Conservation (phyloP, 176 grass and related monocot genomes). For the Musa itinerans region DNA sequence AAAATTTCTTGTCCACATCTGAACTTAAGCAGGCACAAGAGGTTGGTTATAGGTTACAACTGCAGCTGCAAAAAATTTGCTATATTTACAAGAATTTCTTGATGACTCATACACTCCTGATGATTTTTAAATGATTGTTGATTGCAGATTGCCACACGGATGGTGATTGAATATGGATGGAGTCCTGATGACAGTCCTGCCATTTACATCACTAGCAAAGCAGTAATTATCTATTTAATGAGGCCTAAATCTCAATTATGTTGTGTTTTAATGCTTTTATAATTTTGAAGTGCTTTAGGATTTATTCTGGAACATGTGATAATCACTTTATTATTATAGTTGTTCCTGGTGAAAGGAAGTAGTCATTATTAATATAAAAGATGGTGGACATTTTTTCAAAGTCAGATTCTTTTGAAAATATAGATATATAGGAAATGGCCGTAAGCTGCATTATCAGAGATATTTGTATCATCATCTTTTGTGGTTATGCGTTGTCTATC, state of each 20-base stretch:
- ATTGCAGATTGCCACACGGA: slow-evolving; percentile 28
- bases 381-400: neutral
- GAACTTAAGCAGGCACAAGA: slow-evolving; percentile 35
- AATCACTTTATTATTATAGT: neutral
- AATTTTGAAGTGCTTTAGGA: neutral
- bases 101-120: neutral
- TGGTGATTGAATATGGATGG: slow-evolving; percentile 41
- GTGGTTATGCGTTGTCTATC: too few species aligned
- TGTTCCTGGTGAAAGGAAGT: neutral
- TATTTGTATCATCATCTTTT: too few species aligned
- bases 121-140: neutral
- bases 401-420: neutral
- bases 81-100: neutral
- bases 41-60: slow-evolving; percentile 4
- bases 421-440: too few species aligned
- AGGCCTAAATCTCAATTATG: neutral
- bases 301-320: neutral
- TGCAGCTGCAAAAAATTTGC: neutral
- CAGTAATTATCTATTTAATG: slow-evolving; percentile 2
- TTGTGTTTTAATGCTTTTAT: neutral
- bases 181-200: slow-evolving; percentile 34
- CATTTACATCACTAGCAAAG: slow-evolving; percentile 34
- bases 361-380: too few species aligned
- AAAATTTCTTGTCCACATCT: slow-evolving; percentile 31
- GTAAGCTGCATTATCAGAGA: too few species aligned